phyloP scores from a whole-genome alignment of 2,329 filamentous ascomycete genomes.

The Exutisphaerella laricina region DNA sequence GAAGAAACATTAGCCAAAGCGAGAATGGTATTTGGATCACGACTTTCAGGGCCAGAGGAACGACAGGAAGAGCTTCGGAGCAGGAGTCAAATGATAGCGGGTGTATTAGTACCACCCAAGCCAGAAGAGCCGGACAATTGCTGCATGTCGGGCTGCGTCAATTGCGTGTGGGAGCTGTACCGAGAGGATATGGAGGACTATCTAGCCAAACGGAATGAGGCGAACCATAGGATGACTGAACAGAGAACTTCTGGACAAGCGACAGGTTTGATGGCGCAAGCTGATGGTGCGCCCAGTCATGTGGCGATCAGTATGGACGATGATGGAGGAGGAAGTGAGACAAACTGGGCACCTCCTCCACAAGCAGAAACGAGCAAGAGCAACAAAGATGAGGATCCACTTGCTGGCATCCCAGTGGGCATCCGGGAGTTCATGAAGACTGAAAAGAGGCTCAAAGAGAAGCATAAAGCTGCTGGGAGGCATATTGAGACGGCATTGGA shows the following conservation, averaged over 20 bases:
- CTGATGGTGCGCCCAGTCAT: constrained; percentile 41
- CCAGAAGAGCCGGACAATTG: constrained; percentile 94
- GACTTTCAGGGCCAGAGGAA: constrained; percentile 67
- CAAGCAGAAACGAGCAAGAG: constrained; percentile 6
- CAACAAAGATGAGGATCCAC: constrained; percentile 50
- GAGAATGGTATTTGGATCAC: constrained; percentile 74
- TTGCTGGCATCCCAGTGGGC: constrained; percentile 77
- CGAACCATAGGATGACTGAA: constrained; percentile 48
- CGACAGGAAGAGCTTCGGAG: constrained; percentile 56
- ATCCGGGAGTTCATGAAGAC: constrained; percentile 97
- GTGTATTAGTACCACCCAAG: constrained; percentile 73
- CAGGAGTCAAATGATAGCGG: constrained; percentile 63
- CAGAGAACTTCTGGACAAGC: constrained; percentile 28
- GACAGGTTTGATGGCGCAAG: constrained; percentile 34
- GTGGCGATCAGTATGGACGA: constrained; percentile 65
- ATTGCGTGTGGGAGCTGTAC: constrained; percentile 93
- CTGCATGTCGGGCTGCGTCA: constrained; percentile 97
- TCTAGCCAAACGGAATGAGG: constrained; percentile 61
- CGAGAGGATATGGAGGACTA: constrained; percentile 90
- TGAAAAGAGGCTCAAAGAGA: constrained; percentile 82
- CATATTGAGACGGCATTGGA: constrained; percentile 17
- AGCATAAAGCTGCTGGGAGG: constrained; percentile 43
- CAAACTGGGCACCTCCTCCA: constrained; percentile 53
- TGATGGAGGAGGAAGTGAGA: constrained; percentile 69
- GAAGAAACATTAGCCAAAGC: constrained; percentile 54